Base-by-base conservation (phyloP, 768 basidiomycete species). In the Suillus sp. region DNA sequence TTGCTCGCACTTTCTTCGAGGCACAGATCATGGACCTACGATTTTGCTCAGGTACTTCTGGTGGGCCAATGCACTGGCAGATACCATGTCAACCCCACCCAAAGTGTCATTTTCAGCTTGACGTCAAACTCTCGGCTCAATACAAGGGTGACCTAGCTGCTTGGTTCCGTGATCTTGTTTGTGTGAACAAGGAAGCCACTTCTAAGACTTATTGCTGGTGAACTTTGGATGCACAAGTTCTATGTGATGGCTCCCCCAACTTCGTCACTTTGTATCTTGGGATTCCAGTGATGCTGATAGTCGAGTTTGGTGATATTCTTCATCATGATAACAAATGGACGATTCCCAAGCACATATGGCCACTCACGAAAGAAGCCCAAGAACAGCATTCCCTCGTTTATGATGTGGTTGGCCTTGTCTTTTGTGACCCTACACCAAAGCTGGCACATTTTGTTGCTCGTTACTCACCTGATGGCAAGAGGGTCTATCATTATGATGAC, bases 251-350 rank as follows among this genome's bases (percentile, higher is more conserved):
- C 22, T 47, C 13, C n/a, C 47, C 45, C 2, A 47, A 47, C 11
- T 13, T 22, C 47, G 4, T 47, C 47, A 47, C 47, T 47, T 22
- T 25, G 47, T 47, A 47, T 25, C 22, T 47, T 22, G 13, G 47
- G 11, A 25, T 47, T 47, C 22, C 47, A 14, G 47, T 47, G 11
- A 25, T 47, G 47, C 6, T 47, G 13, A 47, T 47, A 25, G 47
- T 47, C 13, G 47, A 47, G 47, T 47, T 47, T 11, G 11, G 45
- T 22, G 45, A 43, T 62, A 30, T 73, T 34, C 71, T 72, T 22
- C 40, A 42, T 42, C 40, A 3, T 8, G 47, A 10, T 11, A 11
- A 54, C 16, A 54, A 30, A 30, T 54, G 34, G 34, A 30, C 30
- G 16, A 54, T 30, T 30, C 53, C 53, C 22, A 35, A 54, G 16